Base-by-base conservation (phyloP, 2,329 filamentous ascomycete genomes). In the Cadophora sp. region DNA sequence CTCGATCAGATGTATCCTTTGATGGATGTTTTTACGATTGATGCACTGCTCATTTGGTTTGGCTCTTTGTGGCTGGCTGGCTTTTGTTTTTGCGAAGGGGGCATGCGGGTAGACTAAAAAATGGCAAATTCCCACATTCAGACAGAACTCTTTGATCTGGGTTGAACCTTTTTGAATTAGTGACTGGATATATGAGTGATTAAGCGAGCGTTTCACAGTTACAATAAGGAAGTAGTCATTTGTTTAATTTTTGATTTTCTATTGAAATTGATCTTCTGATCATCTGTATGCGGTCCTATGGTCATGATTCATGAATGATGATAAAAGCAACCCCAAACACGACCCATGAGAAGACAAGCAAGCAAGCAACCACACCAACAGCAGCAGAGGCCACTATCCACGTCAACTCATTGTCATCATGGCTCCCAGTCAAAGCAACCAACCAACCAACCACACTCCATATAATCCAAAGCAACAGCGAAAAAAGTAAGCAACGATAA, bases 111-210 rank as follows among this genome's bases (percentile, higher is more conserved):
- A 75, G 74, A 74, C 71, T 69, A 61, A 74, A 75, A 73, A 72
- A 71, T 72, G 72, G 68, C 71, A 73, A 75, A 75, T 73, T 71
- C 65, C 72, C 65, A 68, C 72, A 72, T 60, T 59, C 59, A 45
- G n/a, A 51, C 56, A 58, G 9, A 43, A 27, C 24, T 11, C 11
- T 13, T 41, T 58, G 45, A 22, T 13, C 36, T 41, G 20, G 14
- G n/a, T 14, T 24, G 13, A 24, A 36, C 13, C 30, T 24, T 43
- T 18, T 58, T 4, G 16, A 45, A 18, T 3, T 18, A 16, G 14
- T n/a, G 43, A 18, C 9, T n/a, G 43, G 6, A 18, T 13, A 43
- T 43, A 43, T 47, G 45, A 22, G 45, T 48, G n/a, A 48, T 4
- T 16, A 6, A 45, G 43, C 3, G 43, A 45, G n/a, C 14, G 4